phyloP scores from a whole-genome alignment of 306 rosid genomes.

The Rosa persica region DNA sequence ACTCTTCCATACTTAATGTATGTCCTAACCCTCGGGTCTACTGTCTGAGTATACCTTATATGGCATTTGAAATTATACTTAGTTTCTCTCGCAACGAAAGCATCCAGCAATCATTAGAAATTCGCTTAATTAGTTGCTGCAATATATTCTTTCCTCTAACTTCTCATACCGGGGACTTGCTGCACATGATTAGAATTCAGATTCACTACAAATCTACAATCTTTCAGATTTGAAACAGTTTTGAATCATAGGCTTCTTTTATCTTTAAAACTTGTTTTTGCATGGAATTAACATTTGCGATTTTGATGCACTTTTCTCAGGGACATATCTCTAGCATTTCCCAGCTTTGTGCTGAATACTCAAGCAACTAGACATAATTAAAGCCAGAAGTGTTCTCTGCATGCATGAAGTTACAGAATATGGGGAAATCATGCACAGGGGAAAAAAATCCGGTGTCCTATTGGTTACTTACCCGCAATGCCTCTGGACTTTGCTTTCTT shows the following conservation, averaged over 20 bases:
- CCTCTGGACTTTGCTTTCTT: neutral
- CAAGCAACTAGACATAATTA: neutral
- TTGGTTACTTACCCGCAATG: too few relatives aligned
- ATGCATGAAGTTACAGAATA: neutral
- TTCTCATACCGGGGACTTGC: too few relatives aligned
- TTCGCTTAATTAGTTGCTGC: too few relatives aligned
- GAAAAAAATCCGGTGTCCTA: too few relatives aligned
- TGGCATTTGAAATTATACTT: neutral
- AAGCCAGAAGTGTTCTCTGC: neutral
- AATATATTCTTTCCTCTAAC: too few relatives aligned
- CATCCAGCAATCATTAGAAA: too few relatives aligned
- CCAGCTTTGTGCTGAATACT: slow-evolving; percentile 32
- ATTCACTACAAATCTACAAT: too few relatives aligned
- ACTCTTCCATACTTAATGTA: slow-evolving; percentile 58
- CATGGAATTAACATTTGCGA: neutral
- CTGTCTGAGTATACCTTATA: neutral
- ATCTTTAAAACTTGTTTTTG: too few relatives aligned
- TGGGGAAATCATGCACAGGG: neutral
- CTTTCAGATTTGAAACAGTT: too few relatives aligned
- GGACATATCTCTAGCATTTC: slow-evolving; percentile 42
- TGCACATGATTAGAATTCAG: too few relatives aligned
- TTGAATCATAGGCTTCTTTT: too few relatives aligned
- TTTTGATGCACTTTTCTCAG: slow-evolving; percentile 6
- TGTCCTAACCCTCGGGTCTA: slow-evolving; percentile 12
- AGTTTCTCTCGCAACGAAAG: too few relatives aligned